Evolutionary conservation across 1,284 basidiomycete species (phyloP).

Genomic region (Uromyces viciae-fabae): DNA sequence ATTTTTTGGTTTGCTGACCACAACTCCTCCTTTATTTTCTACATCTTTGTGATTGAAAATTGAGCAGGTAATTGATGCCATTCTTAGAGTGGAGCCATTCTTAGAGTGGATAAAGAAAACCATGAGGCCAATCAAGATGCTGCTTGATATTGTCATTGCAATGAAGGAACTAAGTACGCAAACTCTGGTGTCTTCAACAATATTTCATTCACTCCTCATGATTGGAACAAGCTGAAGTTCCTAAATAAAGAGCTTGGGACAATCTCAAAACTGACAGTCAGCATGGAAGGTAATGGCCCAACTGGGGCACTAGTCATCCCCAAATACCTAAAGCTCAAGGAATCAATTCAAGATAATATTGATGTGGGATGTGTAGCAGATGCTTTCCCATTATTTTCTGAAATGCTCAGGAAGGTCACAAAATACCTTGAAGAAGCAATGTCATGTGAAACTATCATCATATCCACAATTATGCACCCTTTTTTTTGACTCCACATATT

Average conservation of each 20-base stretch:
- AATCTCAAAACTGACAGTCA: neutral
- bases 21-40: no score
- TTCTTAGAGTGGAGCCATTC: no score
- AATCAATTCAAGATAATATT: no score
- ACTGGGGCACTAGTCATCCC: neutral
- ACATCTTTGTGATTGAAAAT: no score
- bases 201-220: neutral
- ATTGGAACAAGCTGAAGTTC: neutral
- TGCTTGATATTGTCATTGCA: neutral
- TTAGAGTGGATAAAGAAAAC: neutral
- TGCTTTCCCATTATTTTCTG: neutral
- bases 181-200: neutral
- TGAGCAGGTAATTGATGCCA: neutral
- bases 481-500: neutral
- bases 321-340: neutral
- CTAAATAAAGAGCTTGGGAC: neutral
- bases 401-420: neutral
- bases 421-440: neutral
- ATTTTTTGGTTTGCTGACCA: no score
- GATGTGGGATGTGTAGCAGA: neutral
- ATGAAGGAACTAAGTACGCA: no score
- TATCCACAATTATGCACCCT: conserved; percentile 6
- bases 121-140: neutral
- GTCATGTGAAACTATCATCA: neutral
- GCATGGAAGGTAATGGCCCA: neutral